Base-by-base conservation (phyloP, 129 eudicot species). In the Saussurea involucrata region DNA sequence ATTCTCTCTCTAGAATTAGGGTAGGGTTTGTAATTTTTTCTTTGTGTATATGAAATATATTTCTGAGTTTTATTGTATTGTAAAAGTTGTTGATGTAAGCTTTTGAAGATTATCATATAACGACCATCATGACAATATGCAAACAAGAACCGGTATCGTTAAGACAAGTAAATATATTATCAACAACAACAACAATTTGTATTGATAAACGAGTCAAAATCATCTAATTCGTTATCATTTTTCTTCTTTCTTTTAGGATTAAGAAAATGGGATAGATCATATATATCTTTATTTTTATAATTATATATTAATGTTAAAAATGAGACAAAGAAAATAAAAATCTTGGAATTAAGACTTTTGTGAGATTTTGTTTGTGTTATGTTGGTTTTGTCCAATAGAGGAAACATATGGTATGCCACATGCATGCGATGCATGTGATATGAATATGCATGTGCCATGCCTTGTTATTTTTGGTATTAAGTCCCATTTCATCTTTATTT, bases 381-480 rank as follows among this genome's bases (percentile, higher is more conserved):
- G 65, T 60, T 60, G 65, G 25, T 60, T 60, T 60, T 60, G 15
- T 7, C 1, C 46, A 75, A 25, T 17, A 75, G 36, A 17, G 6
- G 33, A 25, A 66, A 76, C 73, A 76, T 6, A 67, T 57, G 67
- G 80, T 67, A 66, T 67, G 80, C 80, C 74, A 76, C 80, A 76
- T 76, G 80, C 80, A 42, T 65, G 9, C 28, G 72, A 12, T 66
- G 73, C 68, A 77, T 68, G 68, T 77, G 75, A 36, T 68, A 68
- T 77, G 74, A 29, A 49, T 31, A 77, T 55, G 28, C 81, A 77
- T 36, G 75, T 77, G 81, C n/a, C 27, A 31, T 77, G 81, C 32
- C 34, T 67, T 15, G 22, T 21, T 42, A 36, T 42, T 25, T 71
- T 36, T 37, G 58, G 12, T 13, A 18, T 17, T n/a, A 53, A 53